Conservation (phyloP, 345 rosid species). For the Erodium maritimum region DNA sequence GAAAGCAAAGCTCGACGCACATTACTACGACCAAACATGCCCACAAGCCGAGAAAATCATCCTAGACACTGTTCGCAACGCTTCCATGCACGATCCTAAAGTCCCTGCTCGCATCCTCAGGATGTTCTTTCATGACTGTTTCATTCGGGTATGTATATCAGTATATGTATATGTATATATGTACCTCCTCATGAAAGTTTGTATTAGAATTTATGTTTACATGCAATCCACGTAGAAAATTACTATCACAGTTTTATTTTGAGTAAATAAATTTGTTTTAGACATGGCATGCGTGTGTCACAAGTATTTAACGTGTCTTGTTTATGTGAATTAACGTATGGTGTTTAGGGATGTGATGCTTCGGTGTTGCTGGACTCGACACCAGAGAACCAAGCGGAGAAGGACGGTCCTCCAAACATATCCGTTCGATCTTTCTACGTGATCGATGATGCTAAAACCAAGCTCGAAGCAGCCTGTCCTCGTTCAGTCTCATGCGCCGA, state of each 20-base stretch:
- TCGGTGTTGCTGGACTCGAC: conserved; percentile 61
- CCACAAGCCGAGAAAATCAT: conserved; percentile 61
- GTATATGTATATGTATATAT: background rate
- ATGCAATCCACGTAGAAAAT: too few relatives aligned
- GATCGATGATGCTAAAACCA: conserved; percentile 56
- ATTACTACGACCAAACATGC: conserved; percentile 58
- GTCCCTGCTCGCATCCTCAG: conserved; percentile 76
- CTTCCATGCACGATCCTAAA: conserved; percentile 52
- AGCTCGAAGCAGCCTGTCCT: conserved; percentile 65
- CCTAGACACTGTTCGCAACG: conserved; percentile 39
- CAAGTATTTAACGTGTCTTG: too few relatives aligned
- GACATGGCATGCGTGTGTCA: too few relatives aligned
- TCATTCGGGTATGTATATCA: conserved; percentile 44
- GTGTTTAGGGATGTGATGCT: conserved; percentile 68
- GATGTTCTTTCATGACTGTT: conserved; percentile 91
- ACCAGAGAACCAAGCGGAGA: conserved; percentile 61
- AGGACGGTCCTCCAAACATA: conserved; percentile 72
- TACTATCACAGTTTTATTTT: too few relatives aligned
- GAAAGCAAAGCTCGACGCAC: conserved; percentile 30
- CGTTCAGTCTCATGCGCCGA: conserved; percentile 65
- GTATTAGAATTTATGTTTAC: too few relatives aligned
- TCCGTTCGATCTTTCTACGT: conserved; percentile 69
- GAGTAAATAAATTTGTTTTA: too few relatives aligned
- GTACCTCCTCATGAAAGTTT: too few relatives aligned
- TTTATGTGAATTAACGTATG: background rate